Conservation (phyloP, 805 yeast genomes). For the Starmerella gropengiesseri region DNA sequence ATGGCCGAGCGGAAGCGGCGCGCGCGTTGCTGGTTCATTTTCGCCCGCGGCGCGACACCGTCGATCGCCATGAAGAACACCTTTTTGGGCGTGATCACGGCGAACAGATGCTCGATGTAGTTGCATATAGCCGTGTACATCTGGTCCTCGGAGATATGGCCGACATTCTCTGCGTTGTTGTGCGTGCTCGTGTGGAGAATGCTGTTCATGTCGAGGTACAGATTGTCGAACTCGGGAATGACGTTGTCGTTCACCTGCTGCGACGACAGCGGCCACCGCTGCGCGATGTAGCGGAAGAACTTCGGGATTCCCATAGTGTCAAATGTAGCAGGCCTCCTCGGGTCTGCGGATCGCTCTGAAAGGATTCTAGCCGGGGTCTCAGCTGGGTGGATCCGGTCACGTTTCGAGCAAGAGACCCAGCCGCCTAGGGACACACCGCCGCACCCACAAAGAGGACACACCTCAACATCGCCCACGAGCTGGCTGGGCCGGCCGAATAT, state of each 20-base stretch:
- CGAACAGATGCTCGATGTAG: constrained; percentile 87
- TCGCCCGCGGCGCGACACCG: constrained; percentile 98
- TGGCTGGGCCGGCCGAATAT: too few species aligned
- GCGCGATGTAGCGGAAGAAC: constrained; percentile 91
- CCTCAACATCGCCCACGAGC: too few species aligned
- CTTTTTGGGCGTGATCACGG: constrained; percentile 77
- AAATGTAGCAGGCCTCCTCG: too few species aligned
- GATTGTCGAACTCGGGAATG: constrained; percentile 87
- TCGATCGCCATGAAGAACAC: constrained; percentile 91
- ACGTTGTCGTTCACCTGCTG: constrained; percentile 71
- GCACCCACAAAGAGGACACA: too few species aligned
- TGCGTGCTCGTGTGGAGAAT: constrained; percentile 89
- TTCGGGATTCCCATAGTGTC: constrained; percentile 77
- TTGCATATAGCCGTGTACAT: constrained; percentile 87
- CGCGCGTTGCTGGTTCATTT: constrained; percentile 93
- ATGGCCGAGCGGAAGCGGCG: constrained; percentile 86
- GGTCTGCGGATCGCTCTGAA: too few species aligned
- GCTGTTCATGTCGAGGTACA: constrained; percentile 95
- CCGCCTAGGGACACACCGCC: too few species aligned
- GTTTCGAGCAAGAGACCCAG: neutral
- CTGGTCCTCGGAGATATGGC: constrained; percentile 72
- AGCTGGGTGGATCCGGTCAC: too few species aligned
- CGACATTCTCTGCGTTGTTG: constrained; percentile 55
- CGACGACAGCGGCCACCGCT: constrained; percentile 95
- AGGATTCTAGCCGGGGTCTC: too few species aligned